Base-by-base conservation (phyloP, 495 filamentous ascomycete species). In the Penicillium subrubescens region DNA sequence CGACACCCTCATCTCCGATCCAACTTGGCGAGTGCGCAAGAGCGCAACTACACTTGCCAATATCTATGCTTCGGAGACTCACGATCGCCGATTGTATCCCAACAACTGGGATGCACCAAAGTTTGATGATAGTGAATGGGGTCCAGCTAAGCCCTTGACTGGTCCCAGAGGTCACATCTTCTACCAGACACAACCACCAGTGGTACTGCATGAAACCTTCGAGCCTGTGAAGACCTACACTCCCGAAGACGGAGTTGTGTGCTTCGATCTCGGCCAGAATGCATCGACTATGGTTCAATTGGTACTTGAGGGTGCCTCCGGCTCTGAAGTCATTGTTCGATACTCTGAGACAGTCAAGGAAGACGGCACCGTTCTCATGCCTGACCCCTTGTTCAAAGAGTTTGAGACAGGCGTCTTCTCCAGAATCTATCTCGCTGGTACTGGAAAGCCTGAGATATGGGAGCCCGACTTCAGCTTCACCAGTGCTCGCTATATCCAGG, bases 401-500 rank as follows among this genome's bases (percentile, higher is more conserved):
- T 74, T 74, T 17, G 72, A 74, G 46, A 63, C 65, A 0, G 70
- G 67, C 11, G 72, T 74, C 0, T 74, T 68, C 57, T 66, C 72
- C 29, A 67, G 57, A 19, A 58, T 74, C 46, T 64, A 59, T 33
- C 62, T 74, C 12, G 59, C 69, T 8, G 72, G 70, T 8, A 70
- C 65, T 17, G 70, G 72, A 2, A 35, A 70, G 29, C 61, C 52
- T 8, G 72, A 74, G 53, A 71, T 29, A 5, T 74, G 72, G 72
- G 65, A 67, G 17, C 72, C 72, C 0, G 72, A 74, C 46, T 74
- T 74, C 56, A 67, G 70, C 17, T 74, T 74, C 33, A 74, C 72
- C 1, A 74, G 72, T 39, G 72, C 72, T 14, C 66, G 72, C 14
- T 74, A 72, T 29, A 72, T 74, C 23, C 70, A 74, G 39, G 57